Evolutionary conservation across 2,329 filamentous ascomycete species (phyloP), one percentile per base, ranked within the genome.

Genomic region (Sodiomyces alkalinus): DNA sequence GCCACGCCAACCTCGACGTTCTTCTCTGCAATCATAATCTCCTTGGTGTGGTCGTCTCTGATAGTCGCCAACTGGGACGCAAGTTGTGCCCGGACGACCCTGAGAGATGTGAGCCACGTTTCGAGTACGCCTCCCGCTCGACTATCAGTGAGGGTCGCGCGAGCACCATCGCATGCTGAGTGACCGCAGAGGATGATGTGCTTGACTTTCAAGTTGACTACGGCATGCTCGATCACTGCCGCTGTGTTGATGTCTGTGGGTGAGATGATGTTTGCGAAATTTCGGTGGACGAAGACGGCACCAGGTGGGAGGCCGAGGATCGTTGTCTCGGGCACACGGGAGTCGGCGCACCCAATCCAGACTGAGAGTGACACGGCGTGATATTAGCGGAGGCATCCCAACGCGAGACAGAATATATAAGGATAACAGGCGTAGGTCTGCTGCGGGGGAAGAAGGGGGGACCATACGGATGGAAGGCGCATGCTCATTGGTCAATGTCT

Each of bases 331-430:
- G 83, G 82, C 40, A 81, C 76, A 38, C 83, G 79, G 21, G 76
- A 82, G 59, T 92, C 83, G 43, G 80, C 80, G 58, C 83, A 92
- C 34, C 83, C 83, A 39, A 92, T 68, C 82, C 82, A 92, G 33
- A 92, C 64, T 69, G 32, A 25, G 18, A n/a, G 20, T 19, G 22
- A n/a, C n/a, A n/a, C 22, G n/a, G 16, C 9, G 19, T 31, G 24
- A 12, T 9, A 14, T 19, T 7, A 9, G 9, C 6, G 7, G 16
- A 6, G 7, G 12, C 6, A 12, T 16, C 17, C 15, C 16, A 16
- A 11, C 11, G 12, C 17, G 6, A 7, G 12, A 7, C 25, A 13
- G 11, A 14, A 19, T 11, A 4, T 12, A 17, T 23, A 16, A 29
- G 28, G 18, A 27, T 23, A 29, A 33, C 2, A 7, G 2, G 10